Conservation (phyloP, 306 rosid genomes). For the Urtica urens region DNA sequence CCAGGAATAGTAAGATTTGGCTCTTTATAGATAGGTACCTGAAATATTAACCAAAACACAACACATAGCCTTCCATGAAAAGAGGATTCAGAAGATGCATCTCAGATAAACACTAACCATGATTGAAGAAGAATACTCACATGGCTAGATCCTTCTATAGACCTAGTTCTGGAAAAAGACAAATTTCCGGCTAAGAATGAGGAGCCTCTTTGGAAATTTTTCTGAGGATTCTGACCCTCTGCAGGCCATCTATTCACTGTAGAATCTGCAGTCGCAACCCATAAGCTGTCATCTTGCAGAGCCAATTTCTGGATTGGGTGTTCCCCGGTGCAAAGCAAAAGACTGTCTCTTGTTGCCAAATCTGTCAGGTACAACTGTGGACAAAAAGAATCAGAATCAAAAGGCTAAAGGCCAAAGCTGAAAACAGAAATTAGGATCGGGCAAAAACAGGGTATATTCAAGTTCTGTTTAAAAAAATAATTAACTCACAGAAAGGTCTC, state of each 20-base stretch:
- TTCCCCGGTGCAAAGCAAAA: conserved; percentile 83
- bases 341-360: conserved; percentile 95
- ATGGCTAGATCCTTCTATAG: conserved; percentile 82
- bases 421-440: not conserved
- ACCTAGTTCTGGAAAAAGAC: conserved; percentile 91
- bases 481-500: conserved; percentile 94
- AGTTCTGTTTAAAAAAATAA: conserved; percentile 16
- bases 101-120: not conserved
- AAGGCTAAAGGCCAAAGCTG: conserved; percentile 18
- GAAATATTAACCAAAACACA: conserved; percentile 19
- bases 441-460: not conserved
- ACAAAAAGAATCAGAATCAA: conserved; percentile 45
- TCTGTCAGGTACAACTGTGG: conserved; percentile 91
- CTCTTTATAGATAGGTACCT: conserved; percentile 90
- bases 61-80: not conserved
- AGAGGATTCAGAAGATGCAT: not conserved
- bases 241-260: conserved; percentile 85
- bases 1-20: conserved; percentile 66
- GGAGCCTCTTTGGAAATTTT: conserved; percentile 72
- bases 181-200: conserved; percentile 93
- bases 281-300: conserved; percentile 62
- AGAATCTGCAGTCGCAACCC: conserved; percentile 93
- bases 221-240: conserved; percentile 75
- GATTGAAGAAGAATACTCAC: conserved; percentile 38
- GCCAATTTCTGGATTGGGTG: conserved; percentile 82